Evolutionary conservation across 176 grass and related monocot species (phyloP).

Genomic region (Tillandsia leiboldiana): DNA sequence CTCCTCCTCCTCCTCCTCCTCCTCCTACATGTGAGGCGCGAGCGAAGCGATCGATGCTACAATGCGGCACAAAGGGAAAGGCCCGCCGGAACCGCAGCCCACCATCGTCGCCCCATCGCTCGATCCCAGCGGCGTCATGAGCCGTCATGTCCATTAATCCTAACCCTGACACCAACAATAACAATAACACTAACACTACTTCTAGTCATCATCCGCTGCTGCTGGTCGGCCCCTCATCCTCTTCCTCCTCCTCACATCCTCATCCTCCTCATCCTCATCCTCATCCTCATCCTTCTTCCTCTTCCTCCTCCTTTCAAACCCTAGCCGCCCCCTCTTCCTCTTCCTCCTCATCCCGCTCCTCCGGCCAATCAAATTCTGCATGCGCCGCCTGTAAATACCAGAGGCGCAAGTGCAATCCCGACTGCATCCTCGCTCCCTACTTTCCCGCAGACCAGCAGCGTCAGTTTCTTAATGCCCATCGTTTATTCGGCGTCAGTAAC

Average conservation of each 20-base stretch:
- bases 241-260: constrained; percentile 8
- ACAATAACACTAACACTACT: not conserved
- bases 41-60: not conserved
- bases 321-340: constrained; percentile 1
- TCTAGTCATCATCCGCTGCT: not conserved
- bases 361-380: constrained; percentile 21
- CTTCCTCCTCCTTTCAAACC: constrained; percentile 15
- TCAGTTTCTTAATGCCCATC: constrained; percentile 43
- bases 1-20: not conserved
- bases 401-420: constrained; percentile 42
- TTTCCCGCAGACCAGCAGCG: constrained; percentile 60
- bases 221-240: not conserved
- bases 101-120: not conserved
- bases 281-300: constrained; percentile 8
- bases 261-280: not conserved
- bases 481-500: constrained; percentile 56
- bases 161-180: not conserved
- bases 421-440: constrained; percentile 48
- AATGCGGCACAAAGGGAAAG: not conserved
- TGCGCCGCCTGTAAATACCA: constrained; percentile 73
- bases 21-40: not conserved
- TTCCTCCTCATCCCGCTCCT: not conserved
- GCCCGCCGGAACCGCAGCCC: constrained; percentile 11
- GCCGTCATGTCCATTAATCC: not conserved
- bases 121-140: not conserved